Conservation (phyloP, 768 basidiomycete genomes). For the Asterophora lycoperdoides region DNA sequence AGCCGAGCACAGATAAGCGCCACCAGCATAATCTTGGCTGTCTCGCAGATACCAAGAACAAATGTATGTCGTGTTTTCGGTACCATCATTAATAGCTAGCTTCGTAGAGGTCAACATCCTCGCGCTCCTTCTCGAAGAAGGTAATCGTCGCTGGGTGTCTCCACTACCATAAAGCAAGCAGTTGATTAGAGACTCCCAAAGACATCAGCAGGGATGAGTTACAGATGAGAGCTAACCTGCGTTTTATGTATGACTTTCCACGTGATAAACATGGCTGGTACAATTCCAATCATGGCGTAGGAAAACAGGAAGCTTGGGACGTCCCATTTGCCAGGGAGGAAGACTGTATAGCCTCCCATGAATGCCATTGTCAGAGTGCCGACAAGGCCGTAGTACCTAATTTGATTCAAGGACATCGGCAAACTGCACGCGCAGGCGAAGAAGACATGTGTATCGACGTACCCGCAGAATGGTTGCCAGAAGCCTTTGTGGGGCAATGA, state of each 20-base stretch:
- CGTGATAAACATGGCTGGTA: slow-evolving; percentile 38
- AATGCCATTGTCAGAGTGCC: slow-evolving; percentile 46
- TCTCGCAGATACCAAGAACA: too few species aligned
- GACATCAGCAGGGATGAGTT: too few species aligned
- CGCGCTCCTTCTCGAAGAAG: slow-evolving; percentile 44
- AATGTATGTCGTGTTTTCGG: too few species aligned
- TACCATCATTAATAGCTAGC: slow-evolving; percentile 13
- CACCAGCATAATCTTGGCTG: too few species aligned
- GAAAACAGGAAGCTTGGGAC: slow-evolving; percentile 46
- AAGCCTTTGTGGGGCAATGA: slow-evolving; percentile 40
- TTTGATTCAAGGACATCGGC: neutral
- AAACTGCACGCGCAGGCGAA: neutral
- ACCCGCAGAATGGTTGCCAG: slow-evolving; percentile 51
- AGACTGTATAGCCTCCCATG: slow-evolving; percentile 47
- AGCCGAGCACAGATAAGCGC: too few species aligned
- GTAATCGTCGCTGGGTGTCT: slow-evolving; percentile 32
- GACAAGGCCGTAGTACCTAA: slow-evolving; percentile 41
- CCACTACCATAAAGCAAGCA: slow-evolving; percentile 29
- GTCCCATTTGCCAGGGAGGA: slow-evolving; percentile 47
- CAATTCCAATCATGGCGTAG: slow-evolving; percentile 41
- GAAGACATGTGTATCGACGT: slow-evolving; percentile 15
- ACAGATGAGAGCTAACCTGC: slow-evolving; percentile 26
- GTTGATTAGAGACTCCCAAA: neutral
- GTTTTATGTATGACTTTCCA: slow-evolving; percentile 44
- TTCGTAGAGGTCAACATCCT: slow-evolving; percentile 42